Conservation (phyloP, 495 filamentous ascomycete genomes). For the Penicillium alfredii region DNA sequence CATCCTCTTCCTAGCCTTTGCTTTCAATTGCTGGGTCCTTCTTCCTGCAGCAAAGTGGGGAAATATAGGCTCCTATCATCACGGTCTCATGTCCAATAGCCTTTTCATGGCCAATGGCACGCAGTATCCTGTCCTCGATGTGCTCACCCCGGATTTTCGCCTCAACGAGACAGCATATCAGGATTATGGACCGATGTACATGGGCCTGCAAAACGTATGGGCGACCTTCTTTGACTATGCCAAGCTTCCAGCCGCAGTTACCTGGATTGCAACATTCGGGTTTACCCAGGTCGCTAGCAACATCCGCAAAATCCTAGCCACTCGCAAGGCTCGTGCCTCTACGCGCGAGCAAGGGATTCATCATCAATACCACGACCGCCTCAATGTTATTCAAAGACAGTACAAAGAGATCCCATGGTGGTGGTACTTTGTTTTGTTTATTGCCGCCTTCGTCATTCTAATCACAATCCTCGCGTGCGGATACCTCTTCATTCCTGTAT, state of each 20-base stretch:
- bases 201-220: conserved; percentile 50
- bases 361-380: conserved; percentile 47
- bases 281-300: conserved; percentile 39
- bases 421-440: conserved; percentile 49
- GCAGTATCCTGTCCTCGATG: conserved; percentile 39
- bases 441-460: conserved; percentile 40
- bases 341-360: conserved; percentile 34
- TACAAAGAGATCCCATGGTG: conserved; percentile 51
- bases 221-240: conserved; percentile 53
- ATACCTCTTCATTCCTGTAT: conserved; percentile 51
- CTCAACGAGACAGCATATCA: conserved; percentile 51
- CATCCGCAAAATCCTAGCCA: conserved; percentile 31
- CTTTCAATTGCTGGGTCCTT: conserved; percentile 50
- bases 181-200: conserved; percentile 45
- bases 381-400: conserved; percentile 49
- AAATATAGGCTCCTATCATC: conserved; percentile 42
- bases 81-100: conserved; percentile 50
- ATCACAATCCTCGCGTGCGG: conserved; percentile 40
- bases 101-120: conserved; percentile 46
- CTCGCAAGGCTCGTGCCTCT: conserved; percentile 14
- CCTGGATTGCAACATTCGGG: conserved; percentile 52
- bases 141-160: conserved; percentile 41
- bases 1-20: conserved; percentile 46
- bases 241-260: conserved; percentile 48
- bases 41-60: conserved; percentile 53